Conservation (phyloP, 257 asterid species). For the Hygrophila difformis region DNA sequence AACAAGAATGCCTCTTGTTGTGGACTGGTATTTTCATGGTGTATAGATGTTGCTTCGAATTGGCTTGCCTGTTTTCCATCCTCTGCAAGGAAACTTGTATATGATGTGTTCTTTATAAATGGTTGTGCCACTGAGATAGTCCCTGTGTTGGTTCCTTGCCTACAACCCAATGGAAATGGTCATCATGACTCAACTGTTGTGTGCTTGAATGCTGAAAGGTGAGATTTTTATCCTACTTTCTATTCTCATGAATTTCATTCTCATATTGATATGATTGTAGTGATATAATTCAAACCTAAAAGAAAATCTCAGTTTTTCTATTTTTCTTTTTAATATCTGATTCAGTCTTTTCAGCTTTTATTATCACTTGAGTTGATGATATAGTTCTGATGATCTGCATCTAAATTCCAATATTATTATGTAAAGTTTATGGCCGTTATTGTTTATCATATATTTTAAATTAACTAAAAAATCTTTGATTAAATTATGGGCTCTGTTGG, state of each 20-base stretch:
- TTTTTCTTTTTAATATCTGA: too few species aligned
- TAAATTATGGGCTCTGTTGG: slow-evolving; percentile 1
- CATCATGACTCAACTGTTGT: slow-evolving; percentile 39
- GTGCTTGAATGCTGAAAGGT: slow-evolving; percentile 81
- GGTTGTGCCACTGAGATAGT: slow-evolving; percentile 57
- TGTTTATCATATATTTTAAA: not conserved
- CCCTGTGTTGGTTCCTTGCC: slow-evolving; percentile 69
- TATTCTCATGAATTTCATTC: too few species aligned
- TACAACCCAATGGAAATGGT: slow-evolving; percentile 38
- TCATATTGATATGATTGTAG: too few species aligned
- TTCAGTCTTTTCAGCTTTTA: too few species aligned
- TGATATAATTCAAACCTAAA: too few species aligned
- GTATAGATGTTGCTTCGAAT: slow-evolving; percentile 65
- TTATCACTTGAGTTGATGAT: too few species aligned
- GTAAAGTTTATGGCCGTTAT: not conserved
- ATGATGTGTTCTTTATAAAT: slow-evolving; percentile 67
- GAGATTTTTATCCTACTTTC: slow-evolving; percentile 9
- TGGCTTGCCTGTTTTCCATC: slow-evolving; percentile 91
- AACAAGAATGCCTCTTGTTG: slow-evolving; percentile 5
- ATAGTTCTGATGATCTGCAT: too few species aligned
- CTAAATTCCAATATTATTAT: too few species aligned
- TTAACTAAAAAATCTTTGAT: slow-evolving; percentile 1
- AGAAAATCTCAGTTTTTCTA: too few species aligned
- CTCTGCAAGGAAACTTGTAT: slow-evolving; percentile 63
- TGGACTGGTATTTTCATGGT: slow-evolving; percentile 17